Evolutionary conservation across 495 filamentous ascomycete genomes (phyloP), one percentile per base, ranked within the genome.

Genomic region (Penicillium roqueforti): DNA sequence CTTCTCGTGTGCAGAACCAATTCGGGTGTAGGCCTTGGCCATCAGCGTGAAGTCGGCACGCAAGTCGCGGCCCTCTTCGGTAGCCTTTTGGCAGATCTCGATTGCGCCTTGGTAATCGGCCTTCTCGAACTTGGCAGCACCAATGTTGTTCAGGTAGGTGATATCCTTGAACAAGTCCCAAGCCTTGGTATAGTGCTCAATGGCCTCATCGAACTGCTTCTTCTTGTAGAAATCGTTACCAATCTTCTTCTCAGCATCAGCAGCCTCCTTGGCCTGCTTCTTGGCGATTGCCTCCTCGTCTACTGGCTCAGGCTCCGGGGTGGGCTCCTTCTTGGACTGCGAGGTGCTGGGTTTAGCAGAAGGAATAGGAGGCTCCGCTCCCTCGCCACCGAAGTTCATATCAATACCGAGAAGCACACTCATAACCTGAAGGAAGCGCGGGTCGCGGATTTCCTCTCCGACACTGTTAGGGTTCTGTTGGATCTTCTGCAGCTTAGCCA

Each of bases 181-280:
- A 2, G 93, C 93, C 68, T 95, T 96, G 63, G 75, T 80, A 76
- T 99, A 99, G 76, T 99, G 91, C 69, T 89, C 84, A 62, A 97
- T 95, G 39, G 93, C 93, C 62, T 85, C 82, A 60, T 97, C 95
- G 53, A 97, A 93, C 63, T 96, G 83, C 60, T 91, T 83, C 82
- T 97, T 96, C 84, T 97, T 99, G 79, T 99, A 99, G 65, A 85
- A 85, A 58, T 95, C 89, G 23, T 91, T 99, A 51, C 93, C 93
- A 44, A 96, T 77, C 51, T 84, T 87, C 81, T 97, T 99, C 78
- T 97, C 91, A 51, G 89, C 86, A 60, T 99, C 93, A 47, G 90
- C 93, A 32, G 88, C 89, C 65, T 86, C 90, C 76, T 97, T 91
- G 0, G 91, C 91, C 79, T 95, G 87, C 72, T 86, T 87, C 76